A percentile compares a stretch with the other conserved stretches of the same genome.
Conservation (phyloP, 2,329 filamentous ascomycete genomes). For the Chrysoporthe puriensis region DNA sequence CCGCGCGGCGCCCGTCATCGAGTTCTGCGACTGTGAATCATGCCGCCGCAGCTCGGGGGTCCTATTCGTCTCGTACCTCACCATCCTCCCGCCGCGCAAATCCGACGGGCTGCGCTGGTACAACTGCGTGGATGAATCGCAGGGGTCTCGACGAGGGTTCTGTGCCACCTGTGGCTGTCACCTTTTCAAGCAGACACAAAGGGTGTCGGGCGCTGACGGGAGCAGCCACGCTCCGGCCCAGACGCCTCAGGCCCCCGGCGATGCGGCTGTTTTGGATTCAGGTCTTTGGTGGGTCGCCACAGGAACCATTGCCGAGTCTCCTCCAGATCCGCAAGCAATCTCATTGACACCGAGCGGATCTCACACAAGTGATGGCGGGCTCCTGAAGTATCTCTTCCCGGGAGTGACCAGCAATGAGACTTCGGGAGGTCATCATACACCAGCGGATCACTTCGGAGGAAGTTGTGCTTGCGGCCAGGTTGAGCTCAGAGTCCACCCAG, state of each 20-base stretch:
- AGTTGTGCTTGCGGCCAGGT: constrained; percentile 6
- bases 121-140: not conserved
- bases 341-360: not conserved
- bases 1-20: constrained; percentile 1
- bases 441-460: not conserved
- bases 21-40: constrained; percentile 35
- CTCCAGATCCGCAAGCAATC: not conserved
- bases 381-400: constrained; percentile 58
- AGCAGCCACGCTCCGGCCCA: too few relatives aligned
- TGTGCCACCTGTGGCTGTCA: constrained; percentile 48
- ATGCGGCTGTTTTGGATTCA: too few relatives aligned
- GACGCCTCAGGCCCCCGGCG: too few relatives aligned
- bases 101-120: constrained; percentile 29
- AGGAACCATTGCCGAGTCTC: not conserved
- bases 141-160: constrained; percentile 39
- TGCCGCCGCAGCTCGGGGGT: constrained; percentile 40
- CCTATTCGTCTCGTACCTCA: constrained; percentile 44
- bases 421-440: not conserved
- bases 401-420: not conserved
- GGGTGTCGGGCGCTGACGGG: not conserved
- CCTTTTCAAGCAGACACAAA: constrained; percentile 36
- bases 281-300: constrained; percentile 4
- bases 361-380: constrained; percentile 38
- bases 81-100: constrained; percentile 32
- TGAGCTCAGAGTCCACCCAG: constrained; percentile 45